Base-by-base conservation (phyloP, 129 eudicot species). In the Lactuca sativa region DNA sequence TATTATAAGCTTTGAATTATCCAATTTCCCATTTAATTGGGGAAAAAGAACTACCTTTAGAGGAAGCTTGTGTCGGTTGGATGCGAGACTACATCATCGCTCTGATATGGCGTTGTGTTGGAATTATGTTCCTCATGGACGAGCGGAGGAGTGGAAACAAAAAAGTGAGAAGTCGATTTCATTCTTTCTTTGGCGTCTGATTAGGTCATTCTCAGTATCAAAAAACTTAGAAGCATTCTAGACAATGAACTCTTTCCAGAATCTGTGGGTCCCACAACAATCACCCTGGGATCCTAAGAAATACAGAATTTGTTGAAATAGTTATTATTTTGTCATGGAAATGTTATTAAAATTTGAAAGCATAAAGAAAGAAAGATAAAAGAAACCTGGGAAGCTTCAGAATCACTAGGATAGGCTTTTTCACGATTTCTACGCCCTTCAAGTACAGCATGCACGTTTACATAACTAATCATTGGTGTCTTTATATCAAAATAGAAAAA, bases 381-480 rank as follows among this genome's bases (percentile, higher is more conserved):
- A 48, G 37, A 66, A 66, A 92, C 96, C 96, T 89, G 91, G 77
- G 98, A 89, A 71, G 84, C 47, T 64, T 86, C 96, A n/a, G 95
- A 58, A 73, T 92, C 98, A 77, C 64, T 73, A 6, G 95, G 82
- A n/a, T 92, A 84, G 68, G 89, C 90, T 85, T 89, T 92, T 38
- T 96, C 95, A 25, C 92, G 96, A 71, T 83, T 85, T 74, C 98
- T 85, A n/a, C 98, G 86, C 57, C 86, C 98, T 74, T 92, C 95
- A 69, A 92, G 85, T 56, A 92, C 86, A 65, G 95, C 98, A 73
- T 92, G 98, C 81, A 92, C 98, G 53, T 92, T 92, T 40, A 92
- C 90, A 59, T 92, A 92, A 83, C 96, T 92, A 73, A 92, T 77
- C 98, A 92, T 89, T 21, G 98, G 98, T 54, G 98, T 92, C 98